These are phyloP conservation scores for Aureobasidium musti DNA, from an alignment of 2,329 filamentous ascomycete species.

Conservation along the genomic window DNA sequence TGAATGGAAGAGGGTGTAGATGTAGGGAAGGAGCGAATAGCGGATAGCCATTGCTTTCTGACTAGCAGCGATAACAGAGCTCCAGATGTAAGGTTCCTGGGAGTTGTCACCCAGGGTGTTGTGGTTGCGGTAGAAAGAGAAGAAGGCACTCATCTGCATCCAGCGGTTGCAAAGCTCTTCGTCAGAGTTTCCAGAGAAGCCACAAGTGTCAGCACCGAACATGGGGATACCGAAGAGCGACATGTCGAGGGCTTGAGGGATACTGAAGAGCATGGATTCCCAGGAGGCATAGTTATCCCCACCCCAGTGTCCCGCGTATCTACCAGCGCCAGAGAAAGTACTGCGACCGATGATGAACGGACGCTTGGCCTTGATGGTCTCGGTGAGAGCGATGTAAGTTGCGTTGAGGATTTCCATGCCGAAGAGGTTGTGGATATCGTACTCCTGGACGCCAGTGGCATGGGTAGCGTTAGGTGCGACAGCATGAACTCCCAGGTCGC, in stretches of 20 bases:
- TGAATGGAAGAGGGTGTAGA: slow-evolving; percentile 71
- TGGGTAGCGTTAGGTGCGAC: slow-evolving; percentile 78
- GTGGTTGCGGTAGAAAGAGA: slow-evolving; percentile 76
- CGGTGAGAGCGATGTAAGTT: slow-evolving; percentile 69
- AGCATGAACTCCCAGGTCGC: slow-evolving; percentile 71
- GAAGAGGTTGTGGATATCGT: slow-evolving; percentile 80
- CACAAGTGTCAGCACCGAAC: slow-evolving; percentile 71
- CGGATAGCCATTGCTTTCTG: slow-evolving; percentile 68
- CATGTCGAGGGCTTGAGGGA: slow-evolving; percentile 75
- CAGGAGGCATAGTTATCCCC: slow-evolving; percentile 69
- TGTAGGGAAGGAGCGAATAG: slow-evolving; percentile 70
- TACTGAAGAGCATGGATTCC: slow-evolving; percentile 73
- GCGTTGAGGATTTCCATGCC: slow-evolving; percentile 67
- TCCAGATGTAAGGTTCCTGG: slow-evolving; percentile 74
- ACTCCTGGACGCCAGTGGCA: slow-evolving; percentile 67
- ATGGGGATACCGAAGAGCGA: slow-evolving; percentile 74
- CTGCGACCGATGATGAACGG: slow-evolving; percentile 84
- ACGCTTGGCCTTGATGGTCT: slow-evolving; percentile 65
- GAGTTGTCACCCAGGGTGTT: slow-evolving; percentile 61
- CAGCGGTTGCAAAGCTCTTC: slow-evolving; percentile 72
- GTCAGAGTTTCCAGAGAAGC: slow-evolving; percentile 67
- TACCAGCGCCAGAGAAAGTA: slow-evolving; percentile 76
- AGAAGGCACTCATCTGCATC: slow-evolving; percentile 73
- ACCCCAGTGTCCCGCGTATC: slow-evolving; percentile 79
- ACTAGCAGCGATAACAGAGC: slow-evolving; percentile 64